Percentiles rank a stretch among this genome's conserved stretches.
Evolutionary conservation across 441 rosid species (phyloP).

Genomic region (Adansonia madagascariensis): DNA sequence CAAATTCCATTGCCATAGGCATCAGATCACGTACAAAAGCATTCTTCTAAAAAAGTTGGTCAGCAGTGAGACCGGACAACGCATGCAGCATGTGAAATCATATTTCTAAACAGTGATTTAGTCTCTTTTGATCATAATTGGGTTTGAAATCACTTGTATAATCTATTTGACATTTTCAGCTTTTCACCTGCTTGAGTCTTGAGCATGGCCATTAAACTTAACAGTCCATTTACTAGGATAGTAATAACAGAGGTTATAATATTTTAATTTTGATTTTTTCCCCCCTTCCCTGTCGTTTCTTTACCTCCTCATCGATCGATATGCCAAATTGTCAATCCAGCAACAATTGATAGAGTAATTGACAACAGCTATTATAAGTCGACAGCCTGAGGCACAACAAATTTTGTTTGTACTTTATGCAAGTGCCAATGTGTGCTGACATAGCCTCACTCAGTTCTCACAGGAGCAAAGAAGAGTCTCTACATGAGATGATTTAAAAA

Average conservation of each 20-base stretch:
- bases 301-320: background rate
- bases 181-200: slow-evolving; percentile 22
- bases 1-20: background rate
- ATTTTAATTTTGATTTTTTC: background rate
- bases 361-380: background rate
- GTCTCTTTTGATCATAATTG: slow-evolving; percentile 10
- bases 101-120: slow-evolving; percentile 26
- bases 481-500: no score
- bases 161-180: slow-evolving; percentile 6
- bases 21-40: background rate
- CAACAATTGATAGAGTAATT: background rate
- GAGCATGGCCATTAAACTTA: slow-evolving; percentile 1
- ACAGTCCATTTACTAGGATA: background rate
- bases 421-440: background rate
- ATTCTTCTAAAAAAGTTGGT: slow-evolving; percentile 25
- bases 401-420: background rate
- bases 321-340: background rate
- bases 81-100: slow-evolving; percentile 56
- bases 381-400: background rate
- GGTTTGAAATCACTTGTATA: slow-evolving; percentile 28
- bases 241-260: background rate
- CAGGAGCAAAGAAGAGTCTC: background rate
- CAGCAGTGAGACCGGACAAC: slow-evolving; percentile 21
- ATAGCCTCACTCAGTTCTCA: background rate
- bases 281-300: background rate